Evolutionary conservation across 257 asterid genomes (phyloP).

Genomic region (Parsonsia alboflavescens): DNA sequence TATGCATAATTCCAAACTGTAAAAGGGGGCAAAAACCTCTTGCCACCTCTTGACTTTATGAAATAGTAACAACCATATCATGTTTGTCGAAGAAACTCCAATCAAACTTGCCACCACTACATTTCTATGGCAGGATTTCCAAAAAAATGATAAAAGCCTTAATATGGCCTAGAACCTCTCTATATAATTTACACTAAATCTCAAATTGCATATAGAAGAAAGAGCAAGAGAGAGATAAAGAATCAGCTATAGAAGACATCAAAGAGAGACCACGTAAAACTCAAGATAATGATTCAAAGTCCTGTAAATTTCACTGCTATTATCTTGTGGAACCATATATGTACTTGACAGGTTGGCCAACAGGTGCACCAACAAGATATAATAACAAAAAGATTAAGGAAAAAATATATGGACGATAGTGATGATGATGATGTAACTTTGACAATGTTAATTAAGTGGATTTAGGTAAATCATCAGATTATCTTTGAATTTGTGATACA

Average conservation of each 20-base stretch:
- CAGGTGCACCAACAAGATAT: neutral
- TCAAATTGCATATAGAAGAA: neutral
- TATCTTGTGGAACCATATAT: neutral
- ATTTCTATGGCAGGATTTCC: neutral
- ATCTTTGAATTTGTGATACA: no score
- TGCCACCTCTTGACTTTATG: neutral
- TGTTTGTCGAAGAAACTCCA: neutral
- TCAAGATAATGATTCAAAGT: neutral
- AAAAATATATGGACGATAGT: no score
- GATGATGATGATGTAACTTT: no score
- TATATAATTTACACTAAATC: neutral
- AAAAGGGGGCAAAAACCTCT: neutral
- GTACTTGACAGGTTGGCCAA: neutral
- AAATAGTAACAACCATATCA: neutral
- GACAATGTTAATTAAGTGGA: no score
- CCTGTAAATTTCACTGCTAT: neutral
- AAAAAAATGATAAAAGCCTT: neutral
- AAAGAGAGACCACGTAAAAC: neutral
- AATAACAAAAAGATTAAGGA: neutral
- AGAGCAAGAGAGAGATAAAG: neutral
- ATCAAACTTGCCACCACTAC: neutral
- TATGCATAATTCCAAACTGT: neutral
- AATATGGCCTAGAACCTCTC: neutral
- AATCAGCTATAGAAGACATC: neutral
- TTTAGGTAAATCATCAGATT: no score